A percentile compares a stretch with the other conserved stretches of the same genome.
Conservation (phyloP, 2,329 filamentous ascomycete species). For the Tolypocladium endophyticum region DNA sequence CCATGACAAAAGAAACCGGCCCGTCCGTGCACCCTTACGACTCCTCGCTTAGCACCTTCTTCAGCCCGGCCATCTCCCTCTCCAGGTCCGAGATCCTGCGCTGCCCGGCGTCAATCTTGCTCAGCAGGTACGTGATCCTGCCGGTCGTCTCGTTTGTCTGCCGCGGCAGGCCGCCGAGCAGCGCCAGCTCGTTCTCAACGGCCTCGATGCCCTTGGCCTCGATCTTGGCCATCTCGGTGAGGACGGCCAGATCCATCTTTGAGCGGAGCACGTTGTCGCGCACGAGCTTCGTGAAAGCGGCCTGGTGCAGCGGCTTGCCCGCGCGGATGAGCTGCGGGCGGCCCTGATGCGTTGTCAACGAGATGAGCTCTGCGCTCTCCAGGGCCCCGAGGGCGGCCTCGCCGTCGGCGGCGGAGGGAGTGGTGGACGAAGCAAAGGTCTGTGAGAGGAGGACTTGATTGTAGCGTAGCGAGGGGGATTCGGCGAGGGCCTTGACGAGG, state of each 20-base stretch:
- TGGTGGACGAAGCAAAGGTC: slow-evolving; percentile 54
- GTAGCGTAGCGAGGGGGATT: slow-evolving; percentile 62
- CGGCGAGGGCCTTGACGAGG: slow-evolving; percentile 67
- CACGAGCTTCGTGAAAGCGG: slow-evolving; percentile 66
- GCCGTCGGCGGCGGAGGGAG: slow-evolving; percentile 42
- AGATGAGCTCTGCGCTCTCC: slow-evolving; percentile 77
- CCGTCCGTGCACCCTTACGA: not conserved
- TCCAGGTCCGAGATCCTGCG: slow-evolving; percentile 65
- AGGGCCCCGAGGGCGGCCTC: slow-evolving; percentile 71
- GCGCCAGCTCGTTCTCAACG: slow-evolving; percentile 63
- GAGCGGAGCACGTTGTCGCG: slow-evolving; percentile 63
- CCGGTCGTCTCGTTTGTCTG: slow-evolving; percentile 58
- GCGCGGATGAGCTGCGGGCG: slow-evolving; percentile 68
- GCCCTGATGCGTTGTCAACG: slow-evolving; percentile 61
- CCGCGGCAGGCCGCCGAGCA: slow-evolving; percentile 60
- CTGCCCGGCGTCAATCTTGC: slow-evolving; percentile 66
- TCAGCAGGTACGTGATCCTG: slow-evolving; percentile 61
- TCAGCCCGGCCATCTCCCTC: slow-evolving; percentile 57
- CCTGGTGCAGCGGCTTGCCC: slow-evolving; percentile 76
- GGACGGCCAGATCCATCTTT: slow-evolving; percentile 60
- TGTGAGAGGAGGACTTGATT: slow-evolving; percentile 74
- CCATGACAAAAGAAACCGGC: not conserved
- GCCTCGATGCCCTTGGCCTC: slow-evolving; percentile 69
- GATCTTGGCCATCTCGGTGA: slow-evolving; percentile 58
- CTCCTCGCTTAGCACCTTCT: slow-evolving; percentile 46